Conservation (phyloP, 2,329 filamentous ascomycete species). For the Reticulascus tulasneorum region DNA sequence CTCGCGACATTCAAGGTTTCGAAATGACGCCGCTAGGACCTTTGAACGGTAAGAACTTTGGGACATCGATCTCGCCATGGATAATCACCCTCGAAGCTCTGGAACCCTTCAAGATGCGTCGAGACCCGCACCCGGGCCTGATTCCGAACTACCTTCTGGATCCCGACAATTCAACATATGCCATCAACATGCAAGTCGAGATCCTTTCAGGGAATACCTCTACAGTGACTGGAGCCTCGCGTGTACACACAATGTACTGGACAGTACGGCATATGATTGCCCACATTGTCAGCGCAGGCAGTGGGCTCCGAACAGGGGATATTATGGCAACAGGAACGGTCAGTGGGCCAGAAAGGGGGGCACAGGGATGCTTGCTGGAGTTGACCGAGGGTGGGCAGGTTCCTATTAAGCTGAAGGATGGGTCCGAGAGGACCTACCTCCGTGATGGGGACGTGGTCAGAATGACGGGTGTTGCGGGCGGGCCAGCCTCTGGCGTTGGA, state of each 20-base stretch:
- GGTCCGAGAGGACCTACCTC: constrained; percentile 28
- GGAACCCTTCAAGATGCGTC: constrained; percentile 50
- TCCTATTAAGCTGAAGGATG: constrained; percentile 22
- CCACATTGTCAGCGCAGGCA: constrained; percentile 32
- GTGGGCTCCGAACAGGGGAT: constrained; percentile 34
- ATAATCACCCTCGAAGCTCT: constrained; percentile 57
- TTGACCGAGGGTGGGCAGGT: constrained; percentile 30
- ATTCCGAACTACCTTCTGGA: constrained; percentile 29
- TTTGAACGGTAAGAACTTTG: constrained; percentile 58
- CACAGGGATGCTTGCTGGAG: constrained; percentile 37
- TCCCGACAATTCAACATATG: constrained; percentile 28
- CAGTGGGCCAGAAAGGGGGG: constrained; percentile 26
- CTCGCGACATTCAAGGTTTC: constrained; percentile 57
- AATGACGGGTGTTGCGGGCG: constrained; percentile 34
- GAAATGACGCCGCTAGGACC: constrained; percentile 61
- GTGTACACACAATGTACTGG: constrained; percentile 32
- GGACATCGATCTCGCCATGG: constrained; percentile 59
- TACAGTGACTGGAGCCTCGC: constrained; percentile 23
- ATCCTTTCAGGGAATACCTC: constrained; percentile 17
- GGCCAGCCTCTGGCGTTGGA: constrained; percentile 35
- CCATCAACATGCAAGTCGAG: constrained; percentile 25
- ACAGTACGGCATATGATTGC: constrained; percentile 31
- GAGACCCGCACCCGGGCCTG: constrained; percentile 15
- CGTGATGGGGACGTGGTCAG: constrained; percentile 36
- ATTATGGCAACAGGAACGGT: constrained; percentile 39